Evolutionary conservation across 1,284 basidiomycete species (phyloP).

Genomic region (Ceratobasidium sp.): DNA sequence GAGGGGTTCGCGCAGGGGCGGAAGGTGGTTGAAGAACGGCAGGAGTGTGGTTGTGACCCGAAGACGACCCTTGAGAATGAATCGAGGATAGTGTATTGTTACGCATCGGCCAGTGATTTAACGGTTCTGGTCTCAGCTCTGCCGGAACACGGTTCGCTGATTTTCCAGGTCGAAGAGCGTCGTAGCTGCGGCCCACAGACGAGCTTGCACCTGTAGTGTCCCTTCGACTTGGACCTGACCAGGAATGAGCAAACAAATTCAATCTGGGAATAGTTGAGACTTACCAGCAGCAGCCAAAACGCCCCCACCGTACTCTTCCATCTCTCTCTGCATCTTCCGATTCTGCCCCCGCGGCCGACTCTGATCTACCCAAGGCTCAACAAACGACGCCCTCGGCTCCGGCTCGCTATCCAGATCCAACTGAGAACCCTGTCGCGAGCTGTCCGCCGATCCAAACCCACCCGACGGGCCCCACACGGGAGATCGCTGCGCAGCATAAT

Average conservation of each 20-base stretch:
- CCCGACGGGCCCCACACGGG: neutral
- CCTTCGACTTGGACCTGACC: conserved; percentile 5
- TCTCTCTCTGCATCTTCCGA: conserved; percentile 24
- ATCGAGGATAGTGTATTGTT: conserved; percentile 14
- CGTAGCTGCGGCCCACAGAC: neutral
- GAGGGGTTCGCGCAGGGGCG: neutral
- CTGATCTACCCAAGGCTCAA: conserved; percentile 29
- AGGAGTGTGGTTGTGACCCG: neutral
- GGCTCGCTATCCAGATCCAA: conserved; percentile 26
- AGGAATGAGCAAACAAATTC: neutral
- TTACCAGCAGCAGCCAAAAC: conserved; percentile 1
- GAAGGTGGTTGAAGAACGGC: neutral
- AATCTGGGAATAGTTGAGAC: neutral
- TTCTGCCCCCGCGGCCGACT: neutral
- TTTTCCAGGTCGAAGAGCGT: neutral
- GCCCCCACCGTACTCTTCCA: neutral
- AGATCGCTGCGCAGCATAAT: conserved; percentile 17
- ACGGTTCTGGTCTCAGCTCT: conserved; percentile 1
- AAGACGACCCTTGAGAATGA: neutral
- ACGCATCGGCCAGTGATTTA: conserved; percentile 6
- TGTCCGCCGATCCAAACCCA: neutral
- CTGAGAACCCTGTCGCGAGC: neutral
- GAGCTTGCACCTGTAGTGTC: conserved; percentile 8
- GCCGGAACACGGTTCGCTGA: conserved; percentile 8
- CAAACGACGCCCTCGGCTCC: neutral